phyloP scores from a whole-genome alignment of 2,329 filamentous ascomycete species.

The Volutella citrinella region DNA sequence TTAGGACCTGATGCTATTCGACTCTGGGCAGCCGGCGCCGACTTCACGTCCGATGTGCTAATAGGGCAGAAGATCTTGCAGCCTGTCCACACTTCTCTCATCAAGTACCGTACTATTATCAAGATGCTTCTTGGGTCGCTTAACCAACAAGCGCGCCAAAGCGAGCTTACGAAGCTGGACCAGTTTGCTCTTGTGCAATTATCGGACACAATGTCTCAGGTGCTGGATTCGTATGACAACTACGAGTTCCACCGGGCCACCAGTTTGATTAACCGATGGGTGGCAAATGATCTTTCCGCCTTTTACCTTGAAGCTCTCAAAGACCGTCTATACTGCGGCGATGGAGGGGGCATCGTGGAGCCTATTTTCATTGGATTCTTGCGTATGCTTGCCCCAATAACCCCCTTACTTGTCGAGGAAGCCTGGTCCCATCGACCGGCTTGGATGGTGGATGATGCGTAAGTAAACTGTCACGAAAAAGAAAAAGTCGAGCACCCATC shows the following conservation, averaged over 20 bases:
- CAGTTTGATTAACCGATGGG: slow-evolving; percentile 73
- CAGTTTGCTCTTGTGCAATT: slow-evolving; percentile 77
- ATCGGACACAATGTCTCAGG: slow-evolving; percentile 59
- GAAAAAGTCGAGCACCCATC: too few species aligned
- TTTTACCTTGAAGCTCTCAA: slow-evolving; percentile 95
- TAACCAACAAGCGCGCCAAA: slow-evolving; percentile 48
- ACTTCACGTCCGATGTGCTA: slow-evolving; percentile 85
- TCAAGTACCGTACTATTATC: slow-evolving; percentile 86
- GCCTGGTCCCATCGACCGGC: slow-evolving; percentile 75
- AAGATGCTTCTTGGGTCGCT: slow-evolving; percentile 86
- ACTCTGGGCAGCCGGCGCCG: slow-evolving; percentile 86
- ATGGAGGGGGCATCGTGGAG: slow-evolving; percentile 61
- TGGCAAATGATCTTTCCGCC: slow-evolving; percentile 78
- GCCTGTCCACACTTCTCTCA: slow-evolving; percentile 69
- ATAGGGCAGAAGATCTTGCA: slow-evolving; percentile 77
- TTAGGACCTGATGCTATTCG: slow-evolving; percentile 85
- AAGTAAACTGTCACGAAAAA: slow-evolving; percentile 23
- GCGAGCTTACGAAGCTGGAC: slow-evolving; percentile 60
- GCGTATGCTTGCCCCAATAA: slow-evolving; percentile 76
- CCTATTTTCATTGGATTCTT: slow-evolving; percentile 70
- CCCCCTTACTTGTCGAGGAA: slow-evolving; percentile 82
- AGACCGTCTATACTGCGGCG: slow-evolving; percentile 85
- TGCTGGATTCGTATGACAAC: slow-evolving; percentile 61
- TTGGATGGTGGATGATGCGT: slow-evolving; percentile 53
- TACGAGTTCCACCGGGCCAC: slow-evolving; percentile 83